Evolutionary conservation across 768 basidiomycete species (phyloP), one percentile per base, ranked within the genome.

Genomic region (Pleurotus eryngii): DNA sequence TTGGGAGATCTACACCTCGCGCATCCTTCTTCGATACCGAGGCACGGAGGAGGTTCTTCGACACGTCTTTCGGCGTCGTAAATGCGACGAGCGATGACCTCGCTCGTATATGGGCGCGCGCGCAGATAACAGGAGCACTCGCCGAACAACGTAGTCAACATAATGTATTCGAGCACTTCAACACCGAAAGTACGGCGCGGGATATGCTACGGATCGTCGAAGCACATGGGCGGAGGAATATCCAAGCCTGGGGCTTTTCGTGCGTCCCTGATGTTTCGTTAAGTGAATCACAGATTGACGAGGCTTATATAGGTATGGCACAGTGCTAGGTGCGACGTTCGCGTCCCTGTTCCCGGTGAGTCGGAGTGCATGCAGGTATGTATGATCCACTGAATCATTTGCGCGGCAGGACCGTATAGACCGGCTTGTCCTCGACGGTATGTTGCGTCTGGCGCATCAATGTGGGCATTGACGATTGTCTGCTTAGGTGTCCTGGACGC

Each of bases 121-220:
- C 69, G n/a, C 65, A 67, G 55, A 57, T 73, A 51, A 43, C n/a
- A 18, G 70, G 72, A 9, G 61, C 65, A 42, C 62, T 76, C 15
- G 76, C 73, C 8, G 59, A 55, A 17, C 66, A 72, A 27, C 64
- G 64, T 22, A 68, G 73, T 30, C 58, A 68, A 22, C 56, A 61
- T 6, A 69, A 67, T 2, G 62, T 59, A 17, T 46, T 73, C 39
- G 56, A 57, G 5, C 67, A 70, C 51, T 68, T 76, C 11, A 74
- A 69, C 47, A 76, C 76, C 3, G 75, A 76, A 22, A 67, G 73
- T 49, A 69, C 69, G 7, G 76, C 74, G 7, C 61, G 67, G 4
- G 76, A 77, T 48, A 77, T 77, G 75, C 56, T 76, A 14, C 59
- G 57, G 2, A 75, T 77, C 47, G 61, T 67, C 0, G 58, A 68